phyloP scores from a whole-genome alignment of 202 grass and related monocot genomes.

The Bolboschoenoplectus hybrid region DNA sequence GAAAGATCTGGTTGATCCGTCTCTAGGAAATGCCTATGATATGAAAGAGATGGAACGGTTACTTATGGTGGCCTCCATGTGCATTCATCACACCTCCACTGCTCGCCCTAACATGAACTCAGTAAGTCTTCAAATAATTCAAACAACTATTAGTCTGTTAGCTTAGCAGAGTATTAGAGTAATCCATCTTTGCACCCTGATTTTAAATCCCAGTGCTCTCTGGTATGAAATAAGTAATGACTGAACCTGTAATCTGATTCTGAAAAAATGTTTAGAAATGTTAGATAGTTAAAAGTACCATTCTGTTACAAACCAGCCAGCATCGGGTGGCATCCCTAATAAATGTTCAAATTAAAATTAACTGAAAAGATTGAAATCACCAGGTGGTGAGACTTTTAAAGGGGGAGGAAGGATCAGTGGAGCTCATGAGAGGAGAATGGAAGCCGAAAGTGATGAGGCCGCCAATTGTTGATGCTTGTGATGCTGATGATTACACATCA shows the following conservation, averaged over 20 bases:
- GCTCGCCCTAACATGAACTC: slow-evolving; percentile 78
- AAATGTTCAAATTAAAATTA: neutral
- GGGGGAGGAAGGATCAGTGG: slow-evolving; percentile 57
- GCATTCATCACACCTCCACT: slow-evolving; percentile 86
- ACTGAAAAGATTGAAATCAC: slow-evolving; percentile 6
- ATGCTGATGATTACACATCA: slow-evolving; percentile 86
- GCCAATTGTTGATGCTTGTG: slow-evolving; percentile 69
- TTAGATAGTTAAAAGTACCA: neutral
- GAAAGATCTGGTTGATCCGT: slow-evolving; percentile 74
- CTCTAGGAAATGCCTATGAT: slow-evolving; percentile 64
- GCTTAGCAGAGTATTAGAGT: neutral
- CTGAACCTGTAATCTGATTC: neutral
- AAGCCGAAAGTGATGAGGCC: slow-evolving; percentile 52
- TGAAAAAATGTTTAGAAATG: neutral
- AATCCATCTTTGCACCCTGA: neutral
- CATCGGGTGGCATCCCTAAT: neutral
- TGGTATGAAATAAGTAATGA: neutral
- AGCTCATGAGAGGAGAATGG: slow-evolving; percentile 49
- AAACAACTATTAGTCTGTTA: neutral
- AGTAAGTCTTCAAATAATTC: slow-evolving; percentile 44
- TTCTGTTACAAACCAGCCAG: neutral
- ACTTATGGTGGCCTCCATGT: slow-evolving; percentile 85
- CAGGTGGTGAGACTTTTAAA: slow-evolving; percentile 79
- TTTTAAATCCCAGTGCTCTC: neutral
- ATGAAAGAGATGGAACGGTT: slow-evolving; percentile 58